A percentile compares a stretch with the other conserved stretches of the same genome.
These are phyloP conservation scores for Starmerella geochares DNA, from an alignment of 805 yeast genomes.

Conservation along the genomic window DNA sequence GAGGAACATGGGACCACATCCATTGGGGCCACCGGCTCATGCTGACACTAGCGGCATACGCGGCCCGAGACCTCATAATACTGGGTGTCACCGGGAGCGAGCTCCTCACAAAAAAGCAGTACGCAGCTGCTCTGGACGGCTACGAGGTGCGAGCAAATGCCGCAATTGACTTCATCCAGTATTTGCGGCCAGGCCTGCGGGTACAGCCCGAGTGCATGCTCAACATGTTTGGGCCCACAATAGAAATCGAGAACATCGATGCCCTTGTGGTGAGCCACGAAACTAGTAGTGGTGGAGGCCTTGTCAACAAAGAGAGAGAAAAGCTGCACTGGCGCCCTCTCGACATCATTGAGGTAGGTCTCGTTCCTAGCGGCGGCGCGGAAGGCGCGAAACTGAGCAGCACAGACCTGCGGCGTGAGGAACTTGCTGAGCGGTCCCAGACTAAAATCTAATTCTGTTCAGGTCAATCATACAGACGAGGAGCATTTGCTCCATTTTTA, in stretches of 20 bases:
- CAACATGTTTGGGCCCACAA: constrained; percentile 94
- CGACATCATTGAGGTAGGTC: constrained; percentile 51
- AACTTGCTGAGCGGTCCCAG: constrained; percentile 20
- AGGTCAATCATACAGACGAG: too few species aligned
- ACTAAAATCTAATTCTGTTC: background rate
- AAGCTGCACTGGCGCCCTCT: constrained; percentile 47
- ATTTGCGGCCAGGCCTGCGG: constrained; percentile 39
- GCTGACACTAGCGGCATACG: constrained; percentile 58
- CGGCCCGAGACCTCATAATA: constrained; percentile 47
- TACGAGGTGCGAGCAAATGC: constrained; percentile 42
- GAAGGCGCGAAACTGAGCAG: constrained; percentile 67
- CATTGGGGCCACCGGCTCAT: constrained; percentile 92
- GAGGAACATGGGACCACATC: constrained; percentile 94
- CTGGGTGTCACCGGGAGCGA: constrained; percentile 77
- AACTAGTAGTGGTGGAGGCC: constrained; percentile 61
- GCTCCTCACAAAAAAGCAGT: constrained; percentile 65
- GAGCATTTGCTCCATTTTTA: too few species aligned
- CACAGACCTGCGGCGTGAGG: constrained; percentile 55
- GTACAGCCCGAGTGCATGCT: constrained; percentile 53
- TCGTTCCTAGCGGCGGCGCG: constrained; percentile 37
- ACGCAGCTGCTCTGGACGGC: constrained; percentile 50
- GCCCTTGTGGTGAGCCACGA: constrained; percentile 75
- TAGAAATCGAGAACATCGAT: constrained; percentile 58
- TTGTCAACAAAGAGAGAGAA: constrained; percentile 55
- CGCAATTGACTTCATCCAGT: constrained; percentile 43